Percentiles rank a stretch among this genome's conserved stretches.
Conservation (phyloP, 2,329 filamentous ascomycete species). For the Lecanicillium sp. region DNA sequence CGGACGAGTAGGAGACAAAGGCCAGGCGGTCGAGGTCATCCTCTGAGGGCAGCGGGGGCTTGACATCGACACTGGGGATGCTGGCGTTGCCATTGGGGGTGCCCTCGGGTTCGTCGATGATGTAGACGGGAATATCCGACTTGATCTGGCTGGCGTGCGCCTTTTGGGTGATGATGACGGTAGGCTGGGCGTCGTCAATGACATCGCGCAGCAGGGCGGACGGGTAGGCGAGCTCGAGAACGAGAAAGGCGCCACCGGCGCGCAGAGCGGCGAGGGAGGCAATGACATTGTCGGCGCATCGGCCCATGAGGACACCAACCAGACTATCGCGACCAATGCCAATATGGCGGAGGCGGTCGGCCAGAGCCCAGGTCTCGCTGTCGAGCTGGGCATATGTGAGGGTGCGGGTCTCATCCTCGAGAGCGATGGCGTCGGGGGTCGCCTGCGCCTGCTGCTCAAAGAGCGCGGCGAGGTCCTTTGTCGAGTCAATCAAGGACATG, state of each 20-base stretch:
- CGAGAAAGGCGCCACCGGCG: slow-evolving; percentile 72
- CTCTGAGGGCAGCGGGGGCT: slow-evolving; percentile 48
- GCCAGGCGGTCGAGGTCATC: slow-evolving; percentile 66
- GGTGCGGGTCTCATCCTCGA: slow-evolving; percentile 60
- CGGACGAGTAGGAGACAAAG: slow-evolving; percentile 76
- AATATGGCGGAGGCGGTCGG: slow-evolving; percentile 54
- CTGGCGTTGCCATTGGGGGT: slow-evolving; percentile 16
- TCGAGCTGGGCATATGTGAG: slow-evolving; percentile 71
- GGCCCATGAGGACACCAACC: slow-evolving; percentile 67
- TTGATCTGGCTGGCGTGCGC: slow-evolving; percentile 60
- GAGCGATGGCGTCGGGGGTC: slow-evolving; percentile 61
- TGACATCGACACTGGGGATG: slow-evolving; percentile 26
- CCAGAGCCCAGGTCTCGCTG: slow-evolving; percentile 55
- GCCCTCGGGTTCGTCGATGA: slow-evolving; percentile 46
- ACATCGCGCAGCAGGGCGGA: slow-evolving; percentile 67
- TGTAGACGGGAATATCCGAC: slow-evolving; percentile 53
- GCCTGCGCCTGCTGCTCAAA: slow-evolving; percentile 61
- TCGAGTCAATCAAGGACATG: slow-evolving; percentile 63
- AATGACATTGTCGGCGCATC: slow-evolving; percentile 73
- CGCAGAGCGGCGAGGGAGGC: slow-evolving; percentile 70
- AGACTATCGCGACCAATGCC: slow-evolving; percentile 66
- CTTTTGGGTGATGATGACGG: slow-evolving; percentile 60
- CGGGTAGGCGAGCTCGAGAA: slow-evolving; percentile 73
- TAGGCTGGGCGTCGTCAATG: slow-evolving; percentile 65
- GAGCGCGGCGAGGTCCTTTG: slow-evolving; percentile 64